A percentile compares a stretch with the other conserved stretches of the same genome.
phyloP scores from a whole-genome alignment of 176 grass and related monocot genomes.

The Triticum dicoccoides region DNA sequence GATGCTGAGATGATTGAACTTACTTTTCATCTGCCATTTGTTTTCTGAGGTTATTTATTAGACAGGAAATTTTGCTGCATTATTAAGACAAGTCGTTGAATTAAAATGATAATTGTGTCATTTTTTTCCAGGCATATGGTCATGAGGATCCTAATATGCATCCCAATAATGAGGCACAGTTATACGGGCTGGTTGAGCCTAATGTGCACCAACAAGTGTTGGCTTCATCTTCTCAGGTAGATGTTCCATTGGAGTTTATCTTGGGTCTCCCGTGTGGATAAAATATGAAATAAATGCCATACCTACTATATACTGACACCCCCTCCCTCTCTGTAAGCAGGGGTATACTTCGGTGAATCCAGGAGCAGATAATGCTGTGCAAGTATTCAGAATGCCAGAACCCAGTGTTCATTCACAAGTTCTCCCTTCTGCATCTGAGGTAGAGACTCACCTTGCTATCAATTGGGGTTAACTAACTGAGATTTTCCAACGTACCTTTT shows the following conservation, averaged over 20 bases:
- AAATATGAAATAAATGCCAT: neutral
- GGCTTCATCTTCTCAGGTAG: constrained; percentile 53
- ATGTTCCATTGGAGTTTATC: neutral
- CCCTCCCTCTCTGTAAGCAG: constrained; percentile 13
- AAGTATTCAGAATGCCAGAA: constrained; percentile 59
- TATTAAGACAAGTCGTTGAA: neutral
- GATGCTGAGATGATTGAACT: neutral
- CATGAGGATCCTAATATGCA: constrained; percentile 46
- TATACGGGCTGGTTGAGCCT: constrained; percentile 44
- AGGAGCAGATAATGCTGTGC: constrained; percentile 47
- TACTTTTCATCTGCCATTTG: neutral
- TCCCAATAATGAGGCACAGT: constrained; percentile 36
- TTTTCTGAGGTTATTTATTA: neutral
- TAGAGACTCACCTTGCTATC: constrained; percentile 16
- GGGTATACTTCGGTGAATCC: constrained; percentile 40
- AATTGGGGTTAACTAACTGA: neutral
- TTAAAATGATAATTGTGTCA: neutral
- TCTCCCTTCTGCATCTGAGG: constrained; percentile 61
- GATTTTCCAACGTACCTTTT: neutral
- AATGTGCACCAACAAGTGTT: constrained; percentile 47
- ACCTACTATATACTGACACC: constrained; percentile 1
- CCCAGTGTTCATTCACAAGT: constrained; percentile 48
- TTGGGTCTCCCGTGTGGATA: neutral
- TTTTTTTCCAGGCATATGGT: constrained; percentile 33
- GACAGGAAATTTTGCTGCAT: neutral